Base-by-base conservation (phyloP, 164 flowering plant species). In the Tetracentron sinense region DNA sequence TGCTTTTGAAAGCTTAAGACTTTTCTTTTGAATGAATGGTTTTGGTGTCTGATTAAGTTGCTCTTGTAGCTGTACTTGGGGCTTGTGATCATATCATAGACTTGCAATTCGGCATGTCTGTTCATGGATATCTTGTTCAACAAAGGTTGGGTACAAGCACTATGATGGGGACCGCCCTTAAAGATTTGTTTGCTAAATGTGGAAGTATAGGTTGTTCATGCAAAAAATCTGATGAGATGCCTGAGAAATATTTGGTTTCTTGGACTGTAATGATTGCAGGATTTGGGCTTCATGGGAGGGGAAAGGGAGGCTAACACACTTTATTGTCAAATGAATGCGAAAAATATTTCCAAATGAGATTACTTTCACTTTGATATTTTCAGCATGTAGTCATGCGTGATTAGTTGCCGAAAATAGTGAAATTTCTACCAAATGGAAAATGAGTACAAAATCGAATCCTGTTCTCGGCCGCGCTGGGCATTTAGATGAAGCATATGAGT, bases 161-260 rank as follows among this genome's bases (percentile, higher is more conserved):
- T 8, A 38, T 38, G 8, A 16, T 38, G 44, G 44, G 44, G 44
- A 38, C 44, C 72, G 81, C 90, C 3, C 88, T 93, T 42, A 64
- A 90, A 31, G 98, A 93, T 74, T 87, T 90, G 94, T 90, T 89
- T 79, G 88, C 97, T 23, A 93, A 90, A 80, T 88, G 98, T 72
- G 98, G 98, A 38, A 16, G 1, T 38, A 8, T 38, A 38, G 8
- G 44, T 38, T 38, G 44, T 38, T 38, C 11, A 3, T 16, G 5
- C 14, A 3, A 10, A 8, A 38, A 8, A 1, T 38, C 14, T 8
- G 44, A 38, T 38, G 44, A 38, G 44, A 12, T 38, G 44, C 44
- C 44, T 1, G 14, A 8, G 2, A 38, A 38, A 38, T 8, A 38
- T 38, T 8, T 38, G 14, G 44, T 38, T 38, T 38, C 44, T 16